A percentile compares a stretch with the other conserved stretches of the same genome.
Conservation (phyloP, 495 filamentous ascomycete genomes). For the Tuber umbilicatum region DNA sequence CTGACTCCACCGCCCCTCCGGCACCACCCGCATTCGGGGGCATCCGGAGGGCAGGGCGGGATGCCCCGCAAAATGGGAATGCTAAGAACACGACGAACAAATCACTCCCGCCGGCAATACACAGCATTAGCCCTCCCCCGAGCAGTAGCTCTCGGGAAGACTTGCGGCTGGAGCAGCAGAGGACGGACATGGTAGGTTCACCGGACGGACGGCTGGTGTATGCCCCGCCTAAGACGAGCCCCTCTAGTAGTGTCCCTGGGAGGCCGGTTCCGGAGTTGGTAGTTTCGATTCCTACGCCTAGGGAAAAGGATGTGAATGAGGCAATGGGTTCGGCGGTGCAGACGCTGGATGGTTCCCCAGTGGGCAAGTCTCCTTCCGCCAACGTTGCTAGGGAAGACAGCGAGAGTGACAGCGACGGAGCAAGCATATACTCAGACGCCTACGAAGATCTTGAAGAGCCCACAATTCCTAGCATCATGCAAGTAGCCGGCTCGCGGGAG, state of each 20-base stretch:
- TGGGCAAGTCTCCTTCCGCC: background rate
- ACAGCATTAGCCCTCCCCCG: constrained; percentile 12
- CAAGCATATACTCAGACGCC: constrained; percentile 34
- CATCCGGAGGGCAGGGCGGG: background rate
- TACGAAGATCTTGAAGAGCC: constrained; percentile 18
- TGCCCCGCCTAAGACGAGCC: background rate
- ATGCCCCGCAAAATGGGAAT: background rate
- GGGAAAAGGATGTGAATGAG: constrained; percentile 7
- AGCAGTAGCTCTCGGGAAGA: constrained; percentile 9
- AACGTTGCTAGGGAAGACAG: background rate
- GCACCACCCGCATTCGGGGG: constrained; percentile 18
- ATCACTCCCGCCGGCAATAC: background rate
- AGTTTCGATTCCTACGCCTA: constrained; percentile 21
- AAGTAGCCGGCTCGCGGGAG: background rate
- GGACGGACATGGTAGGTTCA: background rate
- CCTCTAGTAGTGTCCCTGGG: background rate
- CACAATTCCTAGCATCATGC: background rate
- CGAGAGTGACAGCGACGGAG: constrained; percentile 17
- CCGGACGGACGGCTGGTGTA: background rate
- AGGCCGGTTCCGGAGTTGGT: constrained; percentile 22
- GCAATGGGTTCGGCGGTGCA: background rate
- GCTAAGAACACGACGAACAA: background rate
- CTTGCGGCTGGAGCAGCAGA: background rate
- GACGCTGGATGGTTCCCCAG: background rate
- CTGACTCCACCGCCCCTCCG: background rate